These are phyloP conservation scores for Xylaria sp. DNA, from an alignment of 2,329 filamentous ascomycete species.

Conservation along the genomic window DNA sequence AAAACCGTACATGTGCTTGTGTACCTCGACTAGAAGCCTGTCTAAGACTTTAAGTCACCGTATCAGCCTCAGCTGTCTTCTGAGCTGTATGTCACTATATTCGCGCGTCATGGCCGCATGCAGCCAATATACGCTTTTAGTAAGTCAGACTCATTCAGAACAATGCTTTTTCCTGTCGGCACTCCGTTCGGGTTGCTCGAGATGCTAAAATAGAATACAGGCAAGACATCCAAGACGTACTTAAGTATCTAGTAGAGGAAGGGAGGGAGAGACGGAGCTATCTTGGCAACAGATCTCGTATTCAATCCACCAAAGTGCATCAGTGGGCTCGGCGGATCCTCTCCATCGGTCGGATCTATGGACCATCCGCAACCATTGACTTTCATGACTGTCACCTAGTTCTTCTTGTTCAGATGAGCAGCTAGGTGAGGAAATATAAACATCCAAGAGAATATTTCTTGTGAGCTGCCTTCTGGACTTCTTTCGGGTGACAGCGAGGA, in stretches of 20 bases:
- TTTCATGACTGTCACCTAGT: neutral
- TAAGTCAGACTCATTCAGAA: slow-evolving; percentile 16
- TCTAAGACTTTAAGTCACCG: neutral
- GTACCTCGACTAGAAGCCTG: neutral
- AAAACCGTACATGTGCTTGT: neutral
- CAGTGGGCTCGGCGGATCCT: slow-evolving; percentile 22
- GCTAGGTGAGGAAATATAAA: neutral
- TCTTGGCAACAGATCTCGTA: slow-evolving; percentile 28
- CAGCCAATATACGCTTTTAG: slow-evolving; percentile 3
- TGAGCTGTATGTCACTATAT: slow-evolving; percentile 1
- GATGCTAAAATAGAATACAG: neutral
- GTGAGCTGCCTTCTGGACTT: neutral
- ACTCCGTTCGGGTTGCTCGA: neutral
- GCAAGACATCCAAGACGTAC: neutral
- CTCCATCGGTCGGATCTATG: slow-evolving; percentile 23
- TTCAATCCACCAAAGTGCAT: slow-evolving; percentile 15
- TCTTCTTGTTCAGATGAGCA: neutral
- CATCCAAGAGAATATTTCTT: neutral
- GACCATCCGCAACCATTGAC: neutral
- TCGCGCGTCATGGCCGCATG: slow-evolving; percentile 12
- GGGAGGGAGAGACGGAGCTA: slow-evolving; percentile 7
- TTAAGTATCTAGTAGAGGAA: neutral
- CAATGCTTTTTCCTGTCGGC: neutral
- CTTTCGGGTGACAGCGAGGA: neutral
- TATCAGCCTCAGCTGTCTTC: slow-evolving; percentile 25